These are phyloP conservation scores for Tolypocladium guangdongense DNA, from an alignment of 2,329 filamentous ascomycete genomes.

Conservation along the genomic window DNA sequence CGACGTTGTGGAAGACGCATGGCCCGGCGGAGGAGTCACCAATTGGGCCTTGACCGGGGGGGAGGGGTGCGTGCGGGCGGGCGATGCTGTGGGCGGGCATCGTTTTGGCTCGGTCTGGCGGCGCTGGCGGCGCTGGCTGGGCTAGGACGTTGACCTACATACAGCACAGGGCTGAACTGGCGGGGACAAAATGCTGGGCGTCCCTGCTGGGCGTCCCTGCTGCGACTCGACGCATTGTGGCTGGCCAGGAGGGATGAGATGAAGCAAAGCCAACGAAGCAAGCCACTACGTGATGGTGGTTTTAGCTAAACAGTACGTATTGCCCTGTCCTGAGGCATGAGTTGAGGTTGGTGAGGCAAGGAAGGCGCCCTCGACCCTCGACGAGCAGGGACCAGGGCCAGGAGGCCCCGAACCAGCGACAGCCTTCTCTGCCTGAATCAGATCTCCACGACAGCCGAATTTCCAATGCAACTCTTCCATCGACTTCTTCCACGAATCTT, in stretches of 20 bases:
- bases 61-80: neutral
- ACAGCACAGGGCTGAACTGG: neutral
- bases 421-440: neutral
- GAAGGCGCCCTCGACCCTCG: neutral
- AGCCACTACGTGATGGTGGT: neutral
- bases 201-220: too few relatives aligned
- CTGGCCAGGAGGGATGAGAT: neutral
- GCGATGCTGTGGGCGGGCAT: neutral
- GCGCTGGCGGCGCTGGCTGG: too few relatives aligned
- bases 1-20: neutral
- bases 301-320: neutral
- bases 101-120: neutral
- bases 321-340: neutral
- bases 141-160: neutral
- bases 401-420: neutral
- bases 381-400: too few relatives aligned
- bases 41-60: constrained; percentile 1
- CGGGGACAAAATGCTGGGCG: neutral
- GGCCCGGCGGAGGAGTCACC: neutral
- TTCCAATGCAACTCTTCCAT: neutral
- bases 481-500: neutral
- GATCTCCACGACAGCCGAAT: neutral
- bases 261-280: neutral
- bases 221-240: neutral
- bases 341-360: neutral